Conservation (phyloP, 2,329 filamentous ascomycete species). For the Arachnomyces sp. region DNA sequence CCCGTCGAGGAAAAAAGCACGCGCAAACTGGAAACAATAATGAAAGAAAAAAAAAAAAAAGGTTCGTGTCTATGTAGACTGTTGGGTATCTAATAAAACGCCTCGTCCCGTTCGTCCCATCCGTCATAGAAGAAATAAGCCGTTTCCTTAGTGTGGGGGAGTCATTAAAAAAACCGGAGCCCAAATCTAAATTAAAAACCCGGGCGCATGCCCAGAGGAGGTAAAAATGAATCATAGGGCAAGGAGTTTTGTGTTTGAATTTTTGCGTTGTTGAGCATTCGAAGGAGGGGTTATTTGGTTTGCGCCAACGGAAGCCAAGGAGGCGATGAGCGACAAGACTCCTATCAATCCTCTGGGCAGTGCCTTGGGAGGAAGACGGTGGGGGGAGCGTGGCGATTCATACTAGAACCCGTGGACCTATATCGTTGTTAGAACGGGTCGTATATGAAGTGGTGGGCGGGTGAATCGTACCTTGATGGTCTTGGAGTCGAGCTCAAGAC, state of each 20-base stretch:
- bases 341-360: constrained; percentile 31
- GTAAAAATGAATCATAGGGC: constrained; percentile 18
- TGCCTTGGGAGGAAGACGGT: constrained; percentile 36
- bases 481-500: constrained; percentile 88
- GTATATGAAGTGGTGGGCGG: neutral
- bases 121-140: constrained; percentile 18
- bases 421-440: constrained; percentile 1
- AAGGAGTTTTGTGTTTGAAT: constrained; percentile 12
- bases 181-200: constrained; percentile 21
- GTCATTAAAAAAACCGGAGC: constrained; percentile 19
- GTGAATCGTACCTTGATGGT: constrained; percentile 71
- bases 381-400: constrained; percentile 34
- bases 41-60: constrained; percentile 16
- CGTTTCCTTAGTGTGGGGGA: constrained; percentile 11
- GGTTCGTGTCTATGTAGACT: constrained; percentile 24
- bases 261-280: constrained; percentile 13
- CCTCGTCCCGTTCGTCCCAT: constrained; percentile 35
- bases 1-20: neutral
- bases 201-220: constrained; percentile 20
- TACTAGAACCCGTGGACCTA: constrained; percentile 48
- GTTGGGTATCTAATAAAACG: constrained; percentile 37
- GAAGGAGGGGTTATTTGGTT: constrained; percentile 12
- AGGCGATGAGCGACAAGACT: constrained; percentile 23
- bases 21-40: constrained; percentile 1
- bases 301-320: constrained; percentile 14